Conservation (phyloP, 2,329 filamentous ascomycete species). For the Dactylella cylindrospora region DNA sequence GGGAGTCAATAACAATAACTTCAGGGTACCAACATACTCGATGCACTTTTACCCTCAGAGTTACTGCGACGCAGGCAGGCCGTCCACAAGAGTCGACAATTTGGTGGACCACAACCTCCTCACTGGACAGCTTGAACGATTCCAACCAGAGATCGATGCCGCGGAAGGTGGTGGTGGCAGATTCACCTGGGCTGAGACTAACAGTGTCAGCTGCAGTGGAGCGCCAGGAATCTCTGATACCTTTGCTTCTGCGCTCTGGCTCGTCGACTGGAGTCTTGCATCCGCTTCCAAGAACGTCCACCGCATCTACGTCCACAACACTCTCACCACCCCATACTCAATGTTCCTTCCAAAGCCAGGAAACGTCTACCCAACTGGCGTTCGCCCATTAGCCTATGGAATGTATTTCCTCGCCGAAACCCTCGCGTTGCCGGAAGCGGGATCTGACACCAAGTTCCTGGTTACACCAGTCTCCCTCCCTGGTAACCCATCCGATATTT, state of each 20-base stretch:
- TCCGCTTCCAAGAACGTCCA: slow-evolving; percentile 53
- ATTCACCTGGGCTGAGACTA: slow-evolving; percentile 53
- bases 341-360: slow-evolving; percentile 18
- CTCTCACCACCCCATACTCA: slow-evolving; percentile 21
- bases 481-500: slow-evolving; percentile 9
- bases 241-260: slow-evolving; percentile 54
- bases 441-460: slow-evolving; percentile 28
- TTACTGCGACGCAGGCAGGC: slow-evolving; percentile 6
- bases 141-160: slow-evolving; percentile 46
- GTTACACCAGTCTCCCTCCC: slow-evolving; percentile 11
- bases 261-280: slow-evolving; percentile 52
- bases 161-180: slow-evolving; percentile 22
- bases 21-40: slow-evolving; percentile 21
- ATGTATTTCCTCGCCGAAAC: slow-evolving; percentile 34
- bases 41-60: slow-evolving; percentile 35
- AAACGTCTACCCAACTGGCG: neutral
- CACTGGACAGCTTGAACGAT: slow-evolving; percentile 47
- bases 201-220: slow-evolving; percentile 54
- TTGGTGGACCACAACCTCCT: slow-evolving; percentile 17
- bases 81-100: slow-evolving; percentile 4
- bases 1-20: slow-evolving; percentile 21
- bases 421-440: slow-evolving; percentile 14
- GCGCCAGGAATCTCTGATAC: slow-evolving; percentile 53
- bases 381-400: slow-evolving; percentile 22
- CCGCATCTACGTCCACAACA: slow-evolving; percentile 51